These are phyloP conservation scores for Solanum appendiculatum DNA, from an alignment of 257 asterid genomes.

Conservation along the genomic window DNA sequence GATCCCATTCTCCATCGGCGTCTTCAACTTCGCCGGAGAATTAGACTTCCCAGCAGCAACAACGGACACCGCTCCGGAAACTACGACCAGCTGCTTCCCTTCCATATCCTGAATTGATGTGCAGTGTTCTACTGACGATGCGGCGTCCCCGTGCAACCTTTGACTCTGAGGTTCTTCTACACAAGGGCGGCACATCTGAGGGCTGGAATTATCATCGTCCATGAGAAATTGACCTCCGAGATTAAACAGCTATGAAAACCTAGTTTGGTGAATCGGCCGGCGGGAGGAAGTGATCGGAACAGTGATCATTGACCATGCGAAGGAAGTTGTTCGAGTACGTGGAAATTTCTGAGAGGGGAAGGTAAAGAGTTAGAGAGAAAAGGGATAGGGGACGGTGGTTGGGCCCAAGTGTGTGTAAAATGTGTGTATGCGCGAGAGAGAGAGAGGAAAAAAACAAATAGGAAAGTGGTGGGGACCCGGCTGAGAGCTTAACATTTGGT, in stretches of 20 bases:
- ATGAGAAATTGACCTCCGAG: not conserved
- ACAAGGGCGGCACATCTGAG: not conserved
- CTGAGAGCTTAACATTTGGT: not conserved
- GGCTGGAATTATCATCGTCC: not conserved
- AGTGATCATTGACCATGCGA: not conserved
- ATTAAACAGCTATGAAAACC: not conserved
- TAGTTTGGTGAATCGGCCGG: not conserved
- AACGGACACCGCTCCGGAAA: not conserved
- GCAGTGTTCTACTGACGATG: conserved; percentile 8
- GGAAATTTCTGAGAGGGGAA: not conserved
- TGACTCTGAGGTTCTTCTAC: conserved; percentile 40
- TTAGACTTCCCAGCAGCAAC: not conserved
- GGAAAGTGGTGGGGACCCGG: not conserved
- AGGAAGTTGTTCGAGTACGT: not conserved
- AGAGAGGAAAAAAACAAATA: not conserved
- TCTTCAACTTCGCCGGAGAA: not conserved
- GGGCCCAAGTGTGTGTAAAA: not conserved
- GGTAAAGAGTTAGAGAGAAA: not conserved
- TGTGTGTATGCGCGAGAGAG: not conserved
- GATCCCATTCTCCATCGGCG: not conserved
- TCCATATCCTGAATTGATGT: conserved; percentile 10
- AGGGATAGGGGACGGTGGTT: not conserved
- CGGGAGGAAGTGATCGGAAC: not conserved
- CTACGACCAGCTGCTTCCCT: conserved; percentile 18
- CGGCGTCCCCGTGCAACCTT: conserved; percentile 20